These are phyloP conservation scores for Citrus trifoliata DNA, from an alignment of 345 rosid species.

Conservation along the genomic window DNA sequence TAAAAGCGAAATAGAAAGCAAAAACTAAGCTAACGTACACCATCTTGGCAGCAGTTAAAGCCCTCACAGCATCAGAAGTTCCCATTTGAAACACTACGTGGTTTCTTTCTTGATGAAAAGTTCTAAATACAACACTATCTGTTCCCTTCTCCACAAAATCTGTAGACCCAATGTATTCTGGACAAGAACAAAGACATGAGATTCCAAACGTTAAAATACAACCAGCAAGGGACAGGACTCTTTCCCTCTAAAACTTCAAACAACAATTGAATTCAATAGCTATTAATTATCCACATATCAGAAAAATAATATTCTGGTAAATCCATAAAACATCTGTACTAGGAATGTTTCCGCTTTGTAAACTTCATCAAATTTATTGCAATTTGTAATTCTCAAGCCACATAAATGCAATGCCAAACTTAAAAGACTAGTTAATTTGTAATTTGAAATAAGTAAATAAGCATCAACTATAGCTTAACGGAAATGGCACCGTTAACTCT, in stretches of 20 bases:
- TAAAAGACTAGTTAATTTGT: background rate
- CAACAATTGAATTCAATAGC: background rate
- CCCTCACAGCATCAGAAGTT: slow-evolving; percentile 94
- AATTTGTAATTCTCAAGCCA: background rate
- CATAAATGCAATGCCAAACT: background rate
- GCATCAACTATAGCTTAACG: background rate
- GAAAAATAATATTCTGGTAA: no score
- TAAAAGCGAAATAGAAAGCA: background rate
- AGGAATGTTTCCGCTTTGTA: background rate
- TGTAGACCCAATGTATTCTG: slow-evolving; percentile 56
- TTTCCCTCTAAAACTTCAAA: background rate
- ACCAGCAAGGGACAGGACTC: background rate
- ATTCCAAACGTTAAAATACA: background rate
- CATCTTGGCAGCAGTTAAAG: slow-evolving; percentile 71
- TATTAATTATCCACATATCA: background rate
- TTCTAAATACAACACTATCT: slow-evolving; percentile 71
- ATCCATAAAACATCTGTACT: background rate
- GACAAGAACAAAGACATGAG: slow-evolving; percentile 10
- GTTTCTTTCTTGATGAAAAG: slow-evolving; percentile 59
- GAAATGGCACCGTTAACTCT: slow-evolving; percentile 46
- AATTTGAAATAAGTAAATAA: no score
- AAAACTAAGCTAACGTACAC: slow-evolving; percentile 44
- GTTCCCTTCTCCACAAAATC: slow-evolving; percentile 95
- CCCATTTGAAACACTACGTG: slow-evolving; percentile 87
- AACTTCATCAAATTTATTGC: background rate